Conservation (phyloP, 306 rosid species). For the Prunus mume region DNA sequence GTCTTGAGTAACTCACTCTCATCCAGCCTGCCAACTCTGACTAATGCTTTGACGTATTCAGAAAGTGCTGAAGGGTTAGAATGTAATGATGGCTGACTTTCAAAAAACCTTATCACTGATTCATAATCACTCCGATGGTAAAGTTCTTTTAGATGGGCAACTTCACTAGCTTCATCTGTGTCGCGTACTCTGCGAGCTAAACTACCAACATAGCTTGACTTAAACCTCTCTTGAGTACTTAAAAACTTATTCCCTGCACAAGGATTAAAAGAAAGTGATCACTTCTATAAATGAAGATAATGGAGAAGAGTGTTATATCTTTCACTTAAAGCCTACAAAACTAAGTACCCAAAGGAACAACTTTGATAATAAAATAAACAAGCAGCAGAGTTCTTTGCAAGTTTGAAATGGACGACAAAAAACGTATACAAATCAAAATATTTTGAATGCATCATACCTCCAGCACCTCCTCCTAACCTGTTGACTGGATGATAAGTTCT, state of each 20-base stretch:
- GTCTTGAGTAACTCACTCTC: conserved; percentile 76
- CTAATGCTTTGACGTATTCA: conserved; percentile 80
- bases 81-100: conserved; percentile 77
- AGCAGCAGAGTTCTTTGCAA: not conserved
- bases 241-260: conserved; percentile 50
- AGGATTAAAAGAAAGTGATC: conserved; percentile 16
- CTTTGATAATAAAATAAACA: not conserved
- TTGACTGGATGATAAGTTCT: conserved; percentile 40
- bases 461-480: conserved; percentile 37
- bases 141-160: conserved; percentile 79
- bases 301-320: not conserved
- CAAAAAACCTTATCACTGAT: conserved; percentile 80
- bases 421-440: not conserved
- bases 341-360: not conserved
- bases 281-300: conserved; percentile 5
- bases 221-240: conserved; percentile 54
- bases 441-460: conserved; percentile 37
- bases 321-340: not conserved
- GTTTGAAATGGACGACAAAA: not conserved
- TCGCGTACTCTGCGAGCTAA: conserved; percentile 65
- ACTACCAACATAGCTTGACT: conserved; percentile 73
- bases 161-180: conserved; percentile 72
- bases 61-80: conserved; percentile 68
- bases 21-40: conserved; percentile 78
- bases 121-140: conserved; percentile 72